Evolutionary conservation across 495 filamentous ascomycete genomes (phyloP).

Genomic region (Aspergillus ellipticus): DNA sequence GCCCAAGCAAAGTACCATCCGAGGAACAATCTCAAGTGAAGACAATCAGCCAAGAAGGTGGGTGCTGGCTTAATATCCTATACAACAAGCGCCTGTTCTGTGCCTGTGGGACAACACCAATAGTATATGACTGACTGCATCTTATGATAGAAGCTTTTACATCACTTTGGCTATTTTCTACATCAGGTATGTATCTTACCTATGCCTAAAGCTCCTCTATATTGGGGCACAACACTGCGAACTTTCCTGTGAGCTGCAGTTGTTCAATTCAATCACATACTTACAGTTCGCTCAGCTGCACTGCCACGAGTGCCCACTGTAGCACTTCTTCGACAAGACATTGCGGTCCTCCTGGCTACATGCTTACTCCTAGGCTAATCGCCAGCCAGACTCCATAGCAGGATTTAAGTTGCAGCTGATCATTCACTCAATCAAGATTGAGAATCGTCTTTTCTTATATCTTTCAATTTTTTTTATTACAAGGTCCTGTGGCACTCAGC

Average conservation of each 20-base stretch:
- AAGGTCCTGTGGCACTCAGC: too few relatives aligned
- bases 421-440: not conserved
- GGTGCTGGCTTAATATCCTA: not conserved
- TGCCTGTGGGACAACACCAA: too few relatives aligned
- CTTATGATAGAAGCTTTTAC: too few relatives aligned
- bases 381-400: not conserved
- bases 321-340: not conserved
- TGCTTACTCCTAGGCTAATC: not conserved
- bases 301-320: not conserved
- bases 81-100: not conserved
- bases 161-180: too few relatives aligned
- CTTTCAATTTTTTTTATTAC: constrained; percentile 3
- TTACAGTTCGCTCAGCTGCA: not conserved
- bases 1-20: constrained; percentile 29
- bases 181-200: too few relatives aligned
- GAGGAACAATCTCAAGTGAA: constrained; percentile 13
- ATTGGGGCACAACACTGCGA: not conserved
- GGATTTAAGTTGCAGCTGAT: not conserved
- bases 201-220: not conserved
- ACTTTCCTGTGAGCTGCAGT: not conserved
- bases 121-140: too few relatives aligned
- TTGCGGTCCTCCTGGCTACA: not conserved
- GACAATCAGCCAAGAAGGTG: not conserved
- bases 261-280: not conserved
- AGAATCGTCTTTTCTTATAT: constrained; percentile 35